Evolutionary conservation across 1,284 basidiomycete species (phyloP).

Genomic region (Marasmius sp.): DNA sequence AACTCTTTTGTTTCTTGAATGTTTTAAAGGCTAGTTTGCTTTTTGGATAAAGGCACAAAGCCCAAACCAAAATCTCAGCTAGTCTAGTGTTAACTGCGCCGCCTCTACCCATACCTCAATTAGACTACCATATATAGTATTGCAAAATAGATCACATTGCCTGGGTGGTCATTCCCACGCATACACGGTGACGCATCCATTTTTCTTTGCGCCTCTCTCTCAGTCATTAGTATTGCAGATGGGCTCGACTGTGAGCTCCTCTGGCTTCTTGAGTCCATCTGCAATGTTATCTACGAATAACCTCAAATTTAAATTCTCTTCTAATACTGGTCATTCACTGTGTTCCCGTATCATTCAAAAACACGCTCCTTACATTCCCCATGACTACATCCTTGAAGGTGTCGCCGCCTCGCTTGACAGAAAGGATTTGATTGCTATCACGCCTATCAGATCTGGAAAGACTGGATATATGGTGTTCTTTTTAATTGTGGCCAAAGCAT

Average conservation of each 20-base stretch:
- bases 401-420: slow-evolving; percentile 18
- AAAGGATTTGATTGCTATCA: slow-evolving; percentile 19
- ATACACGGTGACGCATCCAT: neutral
- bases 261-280: neutral
- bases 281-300: neutral
- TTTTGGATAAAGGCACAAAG: too few species aligned
- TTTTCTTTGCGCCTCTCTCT: neutral
- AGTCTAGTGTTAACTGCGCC: slow-evolving; percentile 30
- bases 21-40: too few species aligned
- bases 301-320: neutral
- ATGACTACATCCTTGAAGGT: slow-evolving; percentile 24
- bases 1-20: too few species aligned
- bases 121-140: neutral
- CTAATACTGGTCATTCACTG: neutral
- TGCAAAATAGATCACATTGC: neutral
- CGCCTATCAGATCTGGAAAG: slow-evolving; percentile 20
- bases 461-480: slow-evolving; percentile 13
- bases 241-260: neutral
- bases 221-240: neutral
- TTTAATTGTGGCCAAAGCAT: slow-evolving; percentile 11
- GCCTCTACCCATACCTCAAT: neutral
- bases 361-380: slow-evolving; percentile 14
- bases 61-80: neutral
- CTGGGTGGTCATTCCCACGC: neutral
- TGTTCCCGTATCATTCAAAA: slow-evolving; percentile 6